Evolutionary conservation across 1,284 basidiomycete species (phyloP), one percentile per base, ranked within the genome.

Genomic region (Leccinum pachyderme): DNA sequence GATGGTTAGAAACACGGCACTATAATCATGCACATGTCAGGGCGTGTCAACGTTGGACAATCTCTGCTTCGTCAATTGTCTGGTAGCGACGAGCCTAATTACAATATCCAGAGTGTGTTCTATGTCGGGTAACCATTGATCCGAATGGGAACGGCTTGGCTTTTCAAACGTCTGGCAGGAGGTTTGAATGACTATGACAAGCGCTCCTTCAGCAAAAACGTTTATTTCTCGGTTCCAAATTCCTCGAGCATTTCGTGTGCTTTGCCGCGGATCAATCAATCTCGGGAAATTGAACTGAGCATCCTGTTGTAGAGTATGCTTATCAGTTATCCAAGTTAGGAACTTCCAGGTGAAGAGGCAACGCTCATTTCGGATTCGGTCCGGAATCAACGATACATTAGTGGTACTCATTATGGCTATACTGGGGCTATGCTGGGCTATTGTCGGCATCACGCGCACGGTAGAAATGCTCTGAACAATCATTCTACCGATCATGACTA

Each of bases 1-100:
- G 81, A 80, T 54, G 77, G 78, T 62, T 75, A 71, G 28, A 44
- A 44, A 13, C 41, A 4, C 12, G 25, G 24, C 24, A 44, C 12
- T 24, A 24, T 44, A 44, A 44, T 39, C 18, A 39, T 32, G 15
- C 47, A 27, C 44, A 48, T 52, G 49, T 57, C 53, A 56, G 53
- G 35, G 51, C 47, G 50, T 50, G 55, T 41, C 51, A 46, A 39
- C 37, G 47, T 49, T 54, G 47, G 51, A 29, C 54, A 39, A 52
- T 57, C 51, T 50, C 51, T 62, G 44, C 49, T 65, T 35, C 49
- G 45, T 57, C 39, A 39, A 49, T 54, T 32, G 48, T 49, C 54
- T 32, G 45, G 45, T 54, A 55, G 24, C 54, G 51, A 58, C 27
- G 49, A 56, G 29, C 8, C 53, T 55, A 45, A 48, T 59, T 57